phyloP scores from a whole-genome alignment of 768 basidiomycete species.

The Russula dissimulans region DNA sequence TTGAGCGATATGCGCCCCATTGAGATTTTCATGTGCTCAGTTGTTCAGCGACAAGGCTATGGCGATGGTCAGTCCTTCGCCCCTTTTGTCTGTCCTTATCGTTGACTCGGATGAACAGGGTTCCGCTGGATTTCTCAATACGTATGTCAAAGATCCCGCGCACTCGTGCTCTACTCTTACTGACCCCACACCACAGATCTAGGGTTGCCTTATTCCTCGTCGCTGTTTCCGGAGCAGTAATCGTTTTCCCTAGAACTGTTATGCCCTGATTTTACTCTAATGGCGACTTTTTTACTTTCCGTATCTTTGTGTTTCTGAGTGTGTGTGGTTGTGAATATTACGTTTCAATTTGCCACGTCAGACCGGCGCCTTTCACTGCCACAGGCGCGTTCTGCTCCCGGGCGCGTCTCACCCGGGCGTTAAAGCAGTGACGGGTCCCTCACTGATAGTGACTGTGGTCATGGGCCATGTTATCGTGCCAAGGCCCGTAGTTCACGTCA shows the following conservation, averaged over 20 bases:
- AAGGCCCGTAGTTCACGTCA: not conserved
- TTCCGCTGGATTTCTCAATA: conserved; percentile 99
- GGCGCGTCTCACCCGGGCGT: too few species aligned
- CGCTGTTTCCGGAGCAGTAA: not conserved
- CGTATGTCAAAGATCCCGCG: conserved; percentile 33
- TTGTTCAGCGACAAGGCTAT: conserved; percentile 97
- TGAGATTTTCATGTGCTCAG: conserved; percentile 99
- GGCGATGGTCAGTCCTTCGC: conserved; percentile 61
- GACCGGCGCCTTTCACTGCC: not conserved
- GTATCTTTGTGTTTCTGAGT: not conserved
- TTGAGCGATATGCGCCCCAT: conserved; percentile 95
- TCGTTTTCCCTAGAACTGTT: not conserved
- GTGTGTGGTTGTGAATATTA: conserved; percentile 2
- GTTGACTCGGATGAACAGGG: conserved; percentile 31
- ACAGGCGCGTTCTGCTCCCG: not conserved
- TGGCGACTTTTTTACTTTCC: not conserved
- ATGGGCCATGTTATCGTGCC: not conserved
- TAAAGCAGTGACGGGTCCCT: not conserved
- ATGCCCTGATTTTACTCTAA: conserved; percentile 10
- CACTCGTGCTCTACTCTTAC: not conserved
- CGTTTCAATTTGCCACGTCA: conserved; percentile 18
- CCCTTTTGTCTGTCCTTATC: not conserved
- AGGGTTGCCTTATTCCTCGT: not conserved
- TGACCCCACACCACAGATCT: conserved; percentile 8
- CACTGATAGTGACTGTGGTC: not conserved